phyloP scores from a whole-genome alignment of 257 asterid species.

The Salvia rosmarinus region DNA sequence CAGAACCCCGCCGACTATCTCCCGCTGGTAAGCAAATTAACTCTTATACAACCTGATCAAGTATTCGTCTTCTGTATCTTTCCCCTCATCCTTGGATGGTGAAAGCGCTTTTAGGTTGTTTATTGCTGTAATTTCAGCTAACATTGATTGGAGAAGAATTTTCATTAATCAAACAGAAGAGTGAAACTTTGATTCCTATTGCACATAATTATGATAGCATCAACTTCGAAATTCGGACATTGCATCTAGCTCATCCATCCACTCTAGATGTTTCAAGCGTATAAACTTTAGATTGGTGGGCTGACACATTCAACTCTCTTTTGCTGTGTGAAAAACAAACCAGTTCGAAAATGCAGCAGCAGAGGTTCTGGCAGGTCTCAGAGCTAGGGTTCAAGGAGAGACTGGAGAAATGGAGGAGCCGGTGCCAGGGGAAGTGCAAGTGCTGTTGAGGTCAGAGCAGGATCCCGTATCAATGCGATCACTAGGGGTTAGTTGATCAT shows the following conservation, averaged over 20 bases:
- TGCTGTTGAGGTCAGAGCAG: slow-evolving; percentile 84
- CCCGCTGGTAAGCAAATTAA: slow-evolving; percentile 60
- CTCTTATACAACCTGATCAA: slow-evolving; percentile 23
- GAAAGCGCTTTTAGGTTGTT: background rate
- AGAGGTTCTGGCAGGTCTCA: slow-evolving; percentile 82
- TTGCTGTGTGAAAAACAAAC: slow-evolving; percentile 23
- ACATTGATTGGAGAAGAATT: no score
- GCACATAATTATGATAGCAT: background rate
- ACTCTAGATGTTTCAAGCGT: background rate
- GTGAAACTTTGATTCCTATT: background rate
- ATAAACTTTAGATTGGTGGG: slow-evolving; percentile 12
- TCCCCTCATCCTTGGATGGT: background rate
- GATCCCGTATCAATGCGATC: slow-evolving; percentile 81
- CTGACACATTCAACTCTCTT: slow-evolving; percentile 22
- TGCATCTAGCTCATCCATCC: background rate
- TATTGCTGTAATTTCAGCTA: background rate
- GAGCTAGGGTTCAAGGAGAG: slow-evolving; percentile 78
- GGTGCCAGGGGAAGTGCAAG: slow-evolving; percentile 83
- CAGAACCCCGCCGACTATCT: slow-evolving; percentile 89
- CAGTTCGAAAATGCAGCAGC: slow-evolving; percentile 97
- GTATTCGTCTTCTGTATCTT: background rate
- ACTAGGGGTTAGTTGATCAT: slow-evolving; percentile 73
- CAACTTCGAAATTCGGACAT: background rate
- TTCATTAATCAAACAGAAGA: background rate
- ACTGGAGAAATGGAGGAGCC: slow-evolving; percentile 94